Base-by-base conservation (phyloP, 1,284 basidiomycete species). In the Microbotryum scabiosae region DNA sequence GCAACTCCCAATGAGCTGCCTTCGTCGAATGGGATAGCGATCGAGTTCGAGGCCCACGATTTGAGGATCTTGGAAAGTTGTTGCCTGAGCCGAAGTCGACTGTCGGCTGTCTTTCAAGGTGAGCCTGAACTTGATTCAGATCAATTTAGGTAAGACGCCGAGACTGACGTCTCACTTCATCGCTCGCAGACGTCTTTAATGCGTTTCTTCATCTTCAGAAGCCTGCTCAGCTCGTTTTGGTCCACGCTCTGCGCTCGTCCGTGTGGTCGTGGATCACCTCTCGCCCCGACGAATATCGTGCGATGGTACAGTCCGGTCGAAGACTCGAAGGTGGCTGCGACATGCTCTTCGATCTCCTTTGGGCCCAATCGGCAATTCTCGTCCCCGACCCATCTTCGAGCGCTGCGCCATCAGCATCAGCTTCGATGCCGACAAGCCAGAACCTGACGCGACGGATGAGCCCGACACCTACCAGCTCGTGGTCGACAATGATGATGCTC, bases 201-300 rank as follows among this genome's bases (percentile, higher is more conserved):
- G 79, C 90, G 3, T 83, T 96, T 51, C 82, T 93, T 20, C 88
- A 88, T 72, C 86, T 96, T 81, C 85, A 84, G 69, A 81, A 81
- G 48, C 84, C 87, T 44, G 82, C 85, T 0, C 88, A 90, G 69
- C 76, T 82, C 5, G 84, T 86, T 0, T 79, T 92, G 41, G 85
- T 89, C 0, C 77, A 82, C 7, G 84, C 86, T 21, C 79, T 97
- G 41, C 83, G 90, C 18, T 81, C 83, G 43, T 88, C 88, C 0
- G 80, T 96, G 32, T 94, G 91, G 90, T 89, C 88, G 63, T 97
- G 90, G 90, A 86, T 96, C 54, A 85, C 88, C 52, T 80, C 84
- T 18, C 88, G 86, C 71, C 87, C 90, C 0, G 76, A 79, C 14
- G 90, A 97, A 71, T 96, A 85, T 73, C 85, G 86, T 55, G 84